Evolutionary conservation across 768 basidiomycete species (phyloP).

Genomic region (Tylopilus plumbeoviolaceoides): DNA sequence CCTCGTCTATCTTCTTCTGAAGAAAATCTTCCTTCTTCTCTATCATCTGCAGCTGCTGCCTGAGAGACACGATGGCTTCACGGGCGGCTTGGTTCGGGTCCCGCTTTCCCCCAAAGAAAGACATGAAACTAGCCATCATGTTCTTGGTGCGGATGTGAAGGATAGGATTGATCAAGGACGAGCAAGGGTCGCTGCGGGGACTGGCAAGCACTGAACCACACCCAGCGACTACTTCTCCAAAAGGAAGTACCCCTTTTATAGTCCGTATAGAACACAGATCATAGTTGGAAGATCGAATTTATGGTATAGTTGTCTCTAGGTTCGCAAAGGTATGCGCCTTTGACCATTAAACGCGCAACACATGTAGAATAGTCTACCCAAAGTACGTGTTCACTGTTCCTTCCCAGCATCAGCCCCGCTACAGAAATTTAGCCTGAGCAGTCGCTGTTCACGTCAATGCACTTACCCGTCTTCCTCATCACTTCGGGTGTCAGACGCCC

Average conservation of each 20-base stretch:
- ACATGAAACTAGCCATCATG: slow-evolving; percentile 80
- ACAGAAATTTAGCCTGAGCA: slow-evolving; percentile 10
- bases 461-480: slow-evolving; percentile 69
- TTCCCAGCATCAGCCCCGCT: slow-evolving; percentile 21
- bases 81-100: slow-evolving; percentile 83
- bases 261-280: not conserved
- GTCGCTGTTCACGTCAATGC: not conserved
- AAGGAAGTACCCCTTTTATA: slow-evolving; percentile 22
- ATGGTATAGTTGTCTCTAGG: slow-evolving; percentile 33
- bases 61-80: slow-evolving; percentile 88
- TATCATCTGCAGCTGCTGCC: slow-evolving; percentile 93
- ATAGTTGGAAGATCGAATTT: slow-evolving; percentile 8
- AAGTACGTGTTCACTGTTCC: slow-evolving; percentile 21
- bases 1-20: slow-evolving; percentile 95
- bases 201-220: not conserved
- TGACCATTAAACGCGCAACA: slow-evolving; percentile 23
- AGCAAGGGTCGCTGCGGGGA: slow-evolving; percentile 13
- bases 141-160: slow-evolving; percentile 1
- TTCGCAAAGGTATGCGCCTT: slow-evolving; percentile 20
- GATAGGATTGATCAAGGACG: not conserved
- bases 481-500: slow-evolving; percentile 81
- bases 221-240: slow-evolving; percentile 19
- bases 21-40: slow-evolving; percentile 99
- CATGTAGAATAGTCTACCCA: slow-evolving; percentile 24
- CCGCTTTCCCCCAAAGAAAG: slow-evolving; percentile 81